A percentile compares a stretch with the other conserved stretches of the same genome.
These are phyloP conservation scores for Fusarium pininemorale DNA, from an alignment of 2,329 filamentous ascomycete genomes.

Conservation along the genomic window DNA sequence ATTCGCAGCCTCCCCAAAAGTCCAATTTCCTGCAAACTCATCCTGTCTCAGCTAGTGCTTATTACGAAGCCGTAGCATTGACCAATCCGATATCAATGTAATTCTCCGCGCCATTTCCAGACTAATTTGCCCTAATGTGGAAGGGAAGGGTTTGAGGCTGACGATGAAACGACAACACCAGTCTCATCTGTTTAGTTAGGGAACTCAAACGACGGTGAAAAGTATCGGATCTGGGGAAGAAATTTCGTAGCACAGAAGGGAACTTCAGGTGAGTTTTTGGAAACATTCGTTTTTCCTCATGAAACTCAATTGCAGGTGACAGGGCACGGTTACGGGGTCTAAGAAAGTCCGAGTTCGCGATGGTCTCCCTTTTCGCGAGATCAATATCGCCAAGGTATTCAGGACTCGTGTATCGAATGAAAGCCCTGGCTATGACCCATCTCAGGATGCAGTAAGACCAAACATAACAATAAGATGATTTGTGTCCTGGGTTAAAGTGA, in stretches of 20 bases:
- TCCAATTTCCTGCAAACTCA: slow-evolving; percentile 11
- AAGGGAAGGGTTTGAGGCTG: slow-evolving; percentile 10
- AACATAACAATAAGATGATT: background rate
- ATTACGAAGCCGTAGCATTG: background rate
- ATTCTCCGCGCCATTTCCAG: slow-evolving; percentile 49
- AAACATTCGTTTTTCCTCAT: background rate
- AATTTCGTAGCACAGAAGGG: background rate
- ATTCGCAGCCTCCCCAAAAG: background rate
- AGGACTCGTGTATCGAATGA: background rate
- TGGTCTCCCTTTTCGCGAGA: background rate
- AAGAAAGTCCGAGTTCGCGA: background rate
- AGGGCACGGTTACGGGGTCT: background rate
- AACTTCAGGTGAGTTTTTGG: background rate
- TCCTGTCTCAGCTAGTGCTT: slow-evolving; percentile 18
- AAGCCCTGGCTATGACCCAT: background rate
- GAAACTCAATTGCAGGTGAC: background rate
- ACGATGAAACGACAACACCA: slow-evolving; percentile 25
- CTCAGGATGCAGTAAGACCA: background rate
- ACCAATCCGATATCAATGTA: slow-evolving; percentile 10
- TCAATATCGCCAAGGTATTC: background rate
- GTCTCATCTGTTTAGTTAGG: background rate
- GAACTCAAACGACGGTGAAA: slow-evolving; percentile 2
- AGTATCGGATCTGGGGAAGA: background rate
- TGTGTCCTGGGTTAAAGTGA: background rate
- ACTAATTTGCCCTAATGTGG: slow-evolving; percentile 7